phyloP scores from a whole-genome alignment of 805 yeast species.

The Suhomyces sp. region DNA sequence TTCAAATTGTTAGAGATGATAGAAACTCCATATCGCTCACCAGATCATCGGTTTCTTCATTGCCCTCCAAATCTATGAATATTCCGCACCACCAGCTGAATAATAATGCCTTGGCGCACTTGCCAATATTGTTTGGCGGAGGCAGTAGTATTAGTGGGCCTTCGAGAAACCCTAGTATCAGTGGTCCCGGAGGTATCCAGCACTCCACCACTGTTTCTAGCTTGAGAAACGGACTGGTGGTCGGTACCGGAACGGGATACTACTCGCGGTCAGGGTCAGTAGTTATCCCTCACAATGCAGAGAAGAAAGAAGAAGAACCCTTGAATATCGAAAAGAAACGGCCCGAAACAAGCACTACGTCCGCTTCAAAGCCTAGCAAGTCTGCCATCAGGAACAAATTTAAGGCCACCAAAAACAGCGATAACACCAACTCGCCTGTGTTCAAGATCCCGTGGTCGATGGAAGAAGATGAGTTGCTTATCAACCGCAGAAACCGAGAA shows the following conservation, averaged over 20 bases:
- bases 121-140: slow-evolving; percentile 43
- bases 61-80: slow-evolving; percentile 45
- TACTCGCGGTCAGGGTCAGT: slow-evolving; percentile 38
- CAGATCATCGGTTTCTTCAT: slow-evolving; percentile 39
- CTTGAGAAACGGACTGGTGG: slow-evolving; percentile 40
- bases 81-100: slow-evolving; percentile 46
- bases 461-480: slow-evolving; percentile 72
- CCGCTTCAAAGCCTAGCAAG: not conserved
- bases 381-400: not conserved
- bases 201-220: slow-evolving; percentile 36
- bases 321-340: slow-evolving; percentile 16
- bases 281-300: slow-evolving; percentile 33
- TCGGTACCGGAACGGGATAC: slow-evolving; percentile 27
- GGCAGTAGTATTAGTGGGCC: slow-evolving; percentile 42
- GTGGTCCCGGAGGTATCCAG: slow-evolving; percentile 35
- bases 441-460: slow-evolving; percentile 46
- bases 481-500: slow-evolving; percentile 53
- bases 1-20: slow-evolving; percentile 41
- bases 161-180: slow-evolving; percentile 34
- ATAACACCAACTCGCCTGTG: slow-evolving; percentile 14
- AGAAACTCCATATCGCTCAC: slow-evolving; percentile 30
- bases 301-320: slow-evolving; percentile 24
- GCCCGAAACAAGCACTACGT: not conserved
- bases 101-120: slow-evolving; percentile 38
- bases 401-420: not conserved